Base-by-base conservation (phyloP, 164 flowering plant species). In the Annona cherimola region DNA sequence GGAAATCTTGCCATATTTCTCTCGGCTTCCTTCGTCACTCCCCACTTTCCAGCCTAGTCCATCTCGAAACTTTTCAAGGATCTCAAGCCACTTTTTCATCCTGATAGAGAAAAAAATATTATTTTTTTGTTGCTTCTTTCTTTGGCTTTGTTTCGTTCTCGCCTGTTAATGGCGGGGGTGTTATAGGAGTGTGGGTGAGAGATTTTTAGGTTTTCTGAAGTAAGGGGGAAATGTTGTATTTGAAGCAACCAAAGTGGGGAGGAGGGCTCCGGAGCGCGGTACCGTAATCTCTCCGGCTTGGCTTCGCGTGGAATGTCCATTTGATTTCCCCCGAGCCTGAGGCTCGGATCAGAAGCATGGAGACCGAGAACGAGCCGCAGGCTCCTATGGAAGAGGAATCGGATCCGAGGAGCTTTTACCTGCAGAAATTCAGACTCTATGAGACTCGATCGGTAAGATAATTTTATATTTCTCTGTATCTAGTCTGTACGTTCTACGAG, bases 351-450 rank as follows among this genome's bases (percentile, higher is more conserved):
- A 66, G 73, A 71, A 70, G 65, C 50, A 88, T 90, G 93, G 84
- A 80, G 39, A 67, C 77, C 42, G 90, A 84, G 61, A 81, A 74
- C 65, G 81, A 73, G 73, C 76, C 57, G 41, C 75, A 68, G 76
- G 73, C 76, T 60, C 72, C 54, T 75, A 74, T 72, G 78, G 61
- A 44, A 50, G 76, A 61, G 55, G 77, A 66, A 70, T 71, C 62
- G 67, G 75, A 66, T 26, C 61, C 18, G 44, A 76, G 62, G 41
- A 41, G 74, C 55, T 61, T 50, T 64, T 84, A 77, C 74, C 62
- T 95, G 84, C 90, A 91, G 80, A 95, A 95, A 69, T 95, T 93
- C 82, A 84, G 77, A 71, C 93, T 95, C 46, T 93, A 89, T 62
- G 99, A 93, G 77, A 95, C 99, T 83, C 90, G 86, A 75, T 86